Percentiles rank a stretch among this genome's conserved stretches.
Conservation (phyloP, 345 rosid species). For the Hibiscus trionum region DNA sequence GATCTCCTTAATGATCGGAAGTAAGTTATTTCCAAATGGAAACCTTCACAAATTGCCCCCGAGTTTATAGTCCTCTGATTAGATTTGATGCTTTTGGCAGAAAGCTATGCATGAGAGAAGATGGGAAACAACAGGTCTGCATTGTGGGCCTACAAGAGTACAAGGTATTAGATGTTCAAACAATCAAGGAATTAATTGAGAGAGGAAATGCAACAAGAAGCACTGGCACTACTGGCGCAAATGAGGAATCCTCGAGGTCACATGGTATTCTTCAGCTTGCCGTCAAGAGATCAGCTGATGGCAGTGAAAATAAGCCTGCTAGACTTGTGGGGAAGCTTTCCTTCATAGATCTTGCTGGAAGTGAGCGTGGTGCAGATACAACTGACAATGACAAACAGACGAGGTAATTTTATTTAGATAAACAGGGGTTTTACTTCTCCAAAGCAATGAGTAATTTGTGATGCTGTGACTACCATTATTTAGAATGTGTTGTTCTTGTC, state of each 20-base stretch:
- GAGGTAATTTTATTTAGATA: slow-evolving; percentile 24
- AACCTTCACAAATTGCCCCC: background rate
- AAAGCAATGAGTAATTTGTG: too few relatives aligned
- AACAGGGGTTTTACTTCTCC: too few relatives aligned
- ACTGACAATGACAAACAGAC: slow-evolving; percentile 65
- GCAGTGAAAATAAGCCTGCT: slow-evolving; percentile 43
- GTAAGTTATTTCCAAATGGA: slow-evolving; percentile 26
- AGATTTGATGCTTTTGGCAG: slow-evolving; percentile 22
- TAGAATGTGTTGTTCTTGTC: background rate
- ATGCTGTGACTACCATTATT: background rate
- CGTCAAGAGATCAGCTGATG: slow-evolving; percentile 44
- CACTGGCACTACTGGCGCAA: slow-evolving; percentile 56
- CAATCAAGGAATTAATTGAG: slow-evolving; percentile 47
- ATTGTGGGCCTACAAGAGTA: slow-evolving; percentile 58
- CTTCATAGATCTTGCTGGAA: slow-evolving; percentile 63
- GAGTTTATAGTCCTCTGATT: slow-evolving; percentile 1
- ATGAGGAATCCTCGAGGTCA: slow-evolving; percentile 62
- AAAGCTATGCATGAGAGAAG: slow-evolving; percentile 65
- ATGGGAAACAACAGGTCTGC: slow-evolving; percentile 62
- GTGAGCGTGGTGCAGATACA: slow-evolving; percentile 73
- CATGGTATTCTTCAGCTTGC: slow-evolving; percentile 70
- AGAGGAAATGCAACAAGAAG: slow-evolving; percentile 55
- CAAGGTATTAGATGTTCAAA: slow-evolving; percentile 45
- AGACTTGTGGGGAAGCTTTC: slow-evolving; percentile 52
- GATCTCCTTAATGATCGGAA: slow-evolving; percentile 61